Conservation (phyloP, 163 green algal species). For the Chloromonas sp. region DNA sequence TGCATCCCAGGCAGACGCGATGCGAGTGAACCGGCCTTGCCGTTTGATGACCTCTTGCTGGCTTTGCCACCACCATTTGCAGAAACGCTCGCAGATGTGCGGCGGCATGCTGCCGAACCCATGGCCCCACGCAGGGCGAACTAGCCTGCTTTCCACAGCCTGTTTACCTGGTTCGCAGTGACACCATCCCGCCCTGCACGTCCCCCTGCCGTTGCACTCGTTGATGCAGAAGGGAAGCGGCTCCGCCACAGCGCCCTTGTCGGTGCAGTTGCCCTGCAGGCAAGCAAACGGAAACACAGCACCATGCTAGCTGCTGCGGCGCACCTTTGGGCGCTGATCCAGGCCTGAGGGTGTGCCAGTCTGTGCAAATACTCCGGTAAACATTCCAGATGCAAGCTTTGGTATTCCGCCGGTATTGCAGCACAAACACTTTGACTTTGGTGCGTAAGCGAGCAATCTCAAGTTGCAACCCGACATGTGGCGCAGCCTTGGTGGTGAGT, state of each 20-base stretch:
- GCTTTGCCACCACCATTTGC: too few relatives aligned
- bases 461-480: too few relatives aligned
- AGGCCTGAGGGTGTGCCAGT: too few relatives aligned
- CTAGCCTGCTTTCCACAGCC: background rate
- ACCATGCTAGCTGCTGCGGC: background rate
- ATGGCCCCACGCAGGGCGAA: background rate
- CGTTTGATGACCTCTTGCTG: background rate
- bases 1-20: background rate
- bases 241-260: background rate
- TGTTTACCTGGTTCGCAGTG: slow-evolving; percentile 11
- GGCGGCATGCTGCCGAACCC: background rate
- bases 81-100: too few relatives aligned
- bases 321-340: too few relatives aligned
- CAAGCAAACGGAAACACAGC: background rate
- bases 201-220: slow-evolving; percentile 10
- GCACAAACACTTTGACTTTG: too few relatives aligned
- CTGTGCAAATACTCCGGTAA: too few relatives aligned
- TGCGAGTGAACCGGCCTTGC: background rate
- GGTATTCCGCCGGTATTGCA: too few relatives aligned
- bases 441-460: too few relatives aligned
- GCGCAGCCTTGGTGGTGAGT: too few relatives aligned
- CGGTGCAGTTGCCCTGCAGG: background rate
- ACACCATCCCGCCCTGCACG: slow-evolving; percentile 9
- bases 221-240: slow-evolving; percentile 10
- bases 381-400: too few relatives aligned